A percentile compares a stretch with the other conserved stretches of the same genome.
phyloP scores from a whole-genome alignment of 805 yeast species.

The Kuraishia piskuri region DNA sequence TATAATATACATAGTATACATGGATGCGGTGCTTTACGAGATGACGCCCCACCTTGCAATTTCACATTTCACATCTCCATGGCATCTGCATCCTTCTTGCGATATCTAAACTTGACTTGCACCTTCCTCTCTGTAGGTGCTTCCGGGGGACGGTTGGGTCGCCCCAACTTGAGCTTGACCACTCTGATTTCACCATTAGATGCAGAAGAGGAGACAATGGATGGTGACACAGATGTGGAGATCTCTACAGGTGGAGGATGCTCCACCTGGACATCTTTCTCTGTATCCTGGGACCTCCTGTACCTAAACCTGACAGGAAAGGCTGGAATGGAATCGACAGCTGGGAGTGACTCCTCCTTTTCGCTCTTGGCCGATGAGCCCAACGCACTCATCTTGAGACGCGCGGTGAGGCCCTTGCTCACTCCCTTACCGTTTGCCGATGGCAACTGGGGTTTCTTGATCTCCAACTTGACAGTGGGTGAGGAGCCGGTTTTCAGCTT shows the following conservation, averaged over 20 bases:
- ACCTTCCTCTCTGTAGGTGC: neutral
- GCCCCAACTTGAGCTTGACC: neutral
- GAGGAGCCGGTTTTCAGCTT: neutral
- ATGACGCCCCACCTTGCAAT: no score
- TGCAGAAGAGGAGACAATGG: neutral
- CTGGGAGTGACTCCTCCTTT: neutral
- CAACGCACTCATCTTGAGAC: neutral
- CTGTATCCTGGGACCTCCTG: neutral
- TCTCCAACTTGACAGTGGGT: neutral
- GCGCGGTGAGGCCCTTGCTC: neutral
- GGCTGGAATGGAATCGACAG: neutral
- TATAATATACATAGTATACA: neutral
- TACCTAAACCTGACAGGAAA: neutral
- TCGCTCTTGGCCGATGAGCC: neutral
- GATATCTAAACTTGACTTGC: neutral
- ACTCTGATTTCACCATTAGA: neutral
- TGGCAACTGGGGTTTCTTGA: neutral
- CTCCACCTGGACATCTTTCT: neutral
- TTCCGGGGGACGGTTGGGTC: neutral
- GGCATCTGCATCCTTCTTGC: neutral
- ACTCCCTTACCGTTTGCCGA: neutral
- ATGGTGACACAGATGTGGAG: neutral
- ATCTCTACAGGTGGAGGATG: no score
- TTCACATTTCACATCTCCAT: neutral
- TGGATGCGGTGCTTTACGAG: no score